phyloP scores from a whole-genome alignment of 768 basidiomycete genomes.

The Russula ochroleuca region DNA sequence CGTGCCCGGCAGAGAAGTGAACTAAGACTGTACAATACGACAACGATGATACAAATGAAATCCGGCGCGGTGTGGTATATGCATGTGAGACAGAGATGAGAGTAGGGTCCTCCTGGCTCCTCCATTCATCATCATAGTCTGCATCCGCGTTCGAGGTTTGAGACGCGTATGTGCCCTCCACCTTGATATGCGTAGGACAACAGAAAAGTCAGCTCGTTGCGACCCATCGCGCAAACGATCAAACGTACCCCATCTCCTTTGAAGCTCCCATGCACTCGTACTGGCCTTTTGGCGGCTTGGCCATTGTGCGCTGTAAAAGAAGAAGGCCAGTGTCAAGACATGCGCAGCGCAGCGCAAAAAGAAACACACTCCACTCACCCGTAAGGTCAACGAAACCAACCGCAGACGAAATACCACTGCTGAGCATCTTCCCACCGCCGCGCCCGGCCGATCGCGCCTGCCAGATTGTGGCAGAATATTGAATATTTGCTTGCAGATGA shows the following conservation, averaged over 20 bases:
- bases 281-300: conserved; percentile 59
- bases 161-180: conserved; percentile 33
- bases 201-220: neutral
- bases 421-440: conserved; percentile 72
- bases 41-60: conserved; percentile 3
- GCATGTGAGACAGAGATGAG: neutral
- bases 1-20: too few species aligned
- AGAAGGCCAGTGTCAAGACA: neutral
- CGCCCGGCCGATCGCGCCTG: conserved; percentile 46
- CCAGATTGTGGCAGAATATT: too few species aligned
- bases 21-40: conserved; percentile 1
- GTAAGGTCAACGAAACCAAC: conserved; percentile 59
- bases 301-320: conserved; percentile 54
- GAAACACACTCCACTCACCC: conserved; percentile 41
- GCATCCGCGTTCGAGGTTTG: conserved; percentile 32
- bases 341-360: too few species aligned
- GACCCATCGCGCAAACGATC: neutral
- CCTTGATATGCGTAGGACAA: conserved; percentile 33
- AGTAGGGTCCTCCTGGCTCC: conserved; percentile 49
- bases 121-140: conserved; percentile 58
- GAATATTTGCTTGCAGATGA: too few species aligned
- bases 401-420: conserved; percentile 64
- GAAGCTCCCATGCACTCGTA: conserved; percentile 81
- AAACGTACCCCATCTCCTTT: conserved; percentile 55
- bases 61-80: neutral